Percentiles rank a stretch among this genome's conserved stretches.
These are phyloP conservation scores for Discostella pseudostelligera DNA, from an alignment of 108 stramenopile genomes.

Conservation along the genomic window DNA sequence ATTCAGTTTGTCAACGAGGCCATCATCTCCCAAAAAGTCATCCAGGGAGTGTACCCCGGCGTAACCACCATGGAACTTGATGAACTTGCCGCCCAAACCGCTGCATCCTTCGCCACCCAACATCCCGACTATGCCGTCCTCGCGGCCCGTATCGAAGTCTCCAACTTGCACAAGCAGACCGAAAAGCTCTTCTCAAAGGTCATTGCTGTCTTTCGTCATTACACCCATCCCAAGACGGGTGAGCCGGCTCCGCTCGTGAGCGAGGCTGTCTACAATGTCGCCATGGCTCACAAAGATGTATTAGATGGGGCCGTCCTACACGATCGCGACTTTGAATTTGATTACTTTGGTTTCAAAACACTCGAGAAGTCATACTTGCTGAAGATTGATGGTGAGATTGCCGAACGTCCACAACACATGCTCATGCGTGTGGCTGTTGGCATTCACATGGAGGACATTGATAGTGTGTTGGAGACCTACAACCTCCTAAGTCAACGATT, in stretches of 20 bases:
- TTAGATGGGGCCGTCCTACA: conserved; percentile 88
- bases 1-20: conserved; percentile 89
- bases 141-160: conserved; percentile 97
- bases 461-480: conserved; percentile 93
- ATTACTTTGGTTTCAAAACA: conserved; percentile 99
- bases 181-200: conserved; percentile 87
- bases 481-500: conserved; percentile 88
- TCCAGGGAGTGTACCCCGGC: conserved; percentile 98
- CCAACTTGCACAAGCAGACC: conserved; percentile 98
- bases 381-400: conserved; percentile 88
- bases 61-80: conserved; percentile 97
- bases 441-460: conserved; percentile 95
- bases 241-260: conserved; percentile 87
- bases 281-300: conserved; percentile 83
- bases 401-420: conserved; percentile 98
- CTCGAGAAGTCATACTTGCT: conserved; percentile 96
- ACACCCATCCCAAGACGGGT: conserved; percentile 92
- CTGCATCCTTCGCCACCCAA: conserved; percentile 96
- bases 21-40: conserved; percentile 96
- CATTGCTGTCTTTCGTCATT: conserved; percentile 74
- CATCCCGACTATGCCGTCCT: conserved; percentile 98
- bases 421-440: conserved; percentile 98
- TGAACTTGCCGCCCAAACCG: conserved; percentile 98
- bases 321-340: conserved; percentile 94
- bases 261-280: conserved; percentile 74